A percentile compares a stretch with the other conserved stretches of the same genome.
Conservation (phyloP, 805 yeast genomes). For the Candida taoyuanica region DNA sequence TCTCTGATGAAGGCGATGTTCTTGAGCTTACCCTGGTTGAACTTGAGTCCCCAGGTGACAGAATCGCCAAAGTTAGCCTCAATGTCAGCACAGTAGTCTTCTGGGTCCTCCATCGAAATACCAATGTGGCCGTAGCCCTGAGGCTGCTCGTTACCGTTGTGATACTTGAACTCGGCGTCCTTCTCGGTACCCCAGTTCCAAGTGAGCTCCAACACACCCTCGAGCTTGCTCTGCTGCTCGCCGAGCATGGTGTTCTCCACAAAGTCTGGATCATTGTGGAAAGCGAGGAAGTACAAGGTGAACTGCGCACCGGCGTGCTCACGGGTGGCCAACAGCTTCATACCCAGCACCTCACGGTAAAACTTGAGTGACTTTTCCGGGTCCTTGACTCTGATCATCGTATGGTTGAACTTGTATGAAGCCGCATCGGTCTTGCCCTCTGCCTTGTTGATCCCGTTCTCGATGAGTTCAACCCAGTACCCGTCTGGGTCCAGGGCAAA, state of each 20-base stretch:
- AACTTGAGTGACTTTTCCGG: slow-evolving; percentile 70
- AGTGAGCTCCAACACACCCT: slow-evolving; percentile 82
- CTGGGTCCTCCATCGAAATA: slow-evolving; percentile 62
- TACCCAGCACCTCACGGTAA: slow-evolving; percentile 75
- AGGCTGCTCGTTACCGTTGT: slow-evolving; percentile 73
- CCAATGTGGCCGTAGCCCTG: slow-evolving; percentile 89
- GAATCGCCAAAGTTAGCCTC: slow-evolving; percentile 41
- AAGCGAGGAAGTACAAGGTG: slow-evolving; percentile 82
- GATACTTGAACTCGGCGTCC: slow-evolving; percentile 71
- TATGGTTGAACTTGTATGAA: slow-evolving; percentile 59
- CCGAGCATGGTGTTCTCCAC: slow-evolving; percentile 38
- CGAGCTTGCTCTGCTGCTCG: slow-evolving; percentile 39
- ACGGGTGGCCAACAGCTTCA: slow-evolving; percentile 58
- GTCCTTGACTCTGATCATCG: slow-evolving; percentile 92
- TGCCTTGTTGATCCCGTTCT: slow-evolving; percentile 42
- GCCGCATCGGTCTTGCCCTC: slow-evolving; percentile 35
- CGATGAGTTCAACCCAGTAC: slow-evolving; percentile 91
- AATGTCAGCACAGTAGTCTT: slow-evolving; percentile 45
- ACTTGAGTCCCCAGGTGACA: slow-evolving; percentile 58
- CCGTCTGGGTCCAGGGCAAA: slow-evolving; percentile 95
- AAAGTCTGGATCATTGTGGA: slow-evolving; percentile 42
- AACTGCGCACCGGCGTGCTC: slow-evolving; percentile 70
- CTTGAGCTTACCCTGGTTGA: slow-evolving; percentile 50
- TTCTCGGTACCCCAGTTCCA: slow-evolving; percentile 94
- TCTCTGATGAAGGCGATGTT: slow-evolving; percentile 72